phyloP scores from a whole-genome alignment of 176 grass and related monocot genomes.

The Avena insularis region DNA sequence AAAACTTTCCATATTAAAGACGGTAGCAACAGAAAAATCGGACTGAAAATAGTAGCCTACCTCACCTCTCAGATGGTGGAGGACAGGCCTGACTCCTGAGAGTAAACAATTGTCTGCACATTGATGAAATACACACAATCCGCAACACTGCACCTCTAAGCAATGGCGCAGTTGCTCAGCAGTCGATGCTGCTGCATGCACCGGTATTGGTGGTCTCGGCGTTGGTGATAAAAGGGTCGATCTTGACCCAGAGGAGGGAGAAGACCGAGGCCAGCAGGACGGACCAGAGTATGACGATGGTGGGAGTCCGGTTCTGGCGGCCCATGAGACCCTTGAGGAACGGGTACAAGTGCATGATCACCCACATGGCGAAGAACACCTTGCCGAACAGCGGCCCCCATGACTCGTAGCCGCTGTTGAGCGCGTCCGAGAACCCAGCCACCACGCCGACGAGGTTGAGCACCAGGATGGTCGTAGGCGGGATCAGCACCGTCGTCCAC shows the following conservation, averaged over 20 bases:
- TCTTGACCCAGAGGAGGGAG: conserved; percentile 97
- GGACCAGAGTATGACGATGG: conserved; percentile 93
- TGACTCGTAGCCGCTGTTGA: conserved; percentile 94
- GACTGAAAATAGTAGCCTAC: conserved; percentile 39
- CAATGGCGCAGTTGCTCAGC: conserved; percentile 43
- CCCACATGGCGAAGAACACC: conserved; percentile 98
- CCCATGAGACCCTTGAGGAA: conserved; percentile 99
- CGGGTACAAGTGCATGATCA: conserved; percentile 96
- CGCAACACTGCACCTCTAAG: conserved; percentile 10
- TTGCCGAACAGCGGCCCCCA: conserved; percentile 99
- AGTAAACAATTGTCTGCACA: conserved; percentile 27
- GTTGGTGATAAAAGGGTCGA: conserved; percentile 77
- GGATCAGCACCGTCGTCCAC: conserved; percentile 98
- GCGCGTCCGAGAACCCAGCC: conserved; percentile 82
- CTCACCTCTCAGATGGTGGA: conserved; percentile 5
- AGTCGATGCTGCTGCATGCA: conserved; percentile 69
- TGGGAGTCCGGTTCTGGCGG: conserved; percentile 91
- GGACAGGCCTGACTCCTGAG: conserved; percentile 8
- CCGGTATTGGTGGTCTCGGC: conserved; percentile 45
- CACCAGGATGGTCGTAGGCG: conserved; percentile 83
- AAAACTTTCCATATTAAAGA: conserved; percentile 44
- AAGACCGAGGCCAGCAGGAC: conserved; percentile 89
- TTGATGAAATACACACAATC: background rate
- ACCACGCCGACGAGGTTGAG: conserved; percentile 92
- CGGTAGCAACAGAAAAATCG: conserved; percentile 7